Evolutionary conservation across 225 moss, liverwort and hornwort species (phyloP).

Genomic region (Ulota crispa): DNA sequence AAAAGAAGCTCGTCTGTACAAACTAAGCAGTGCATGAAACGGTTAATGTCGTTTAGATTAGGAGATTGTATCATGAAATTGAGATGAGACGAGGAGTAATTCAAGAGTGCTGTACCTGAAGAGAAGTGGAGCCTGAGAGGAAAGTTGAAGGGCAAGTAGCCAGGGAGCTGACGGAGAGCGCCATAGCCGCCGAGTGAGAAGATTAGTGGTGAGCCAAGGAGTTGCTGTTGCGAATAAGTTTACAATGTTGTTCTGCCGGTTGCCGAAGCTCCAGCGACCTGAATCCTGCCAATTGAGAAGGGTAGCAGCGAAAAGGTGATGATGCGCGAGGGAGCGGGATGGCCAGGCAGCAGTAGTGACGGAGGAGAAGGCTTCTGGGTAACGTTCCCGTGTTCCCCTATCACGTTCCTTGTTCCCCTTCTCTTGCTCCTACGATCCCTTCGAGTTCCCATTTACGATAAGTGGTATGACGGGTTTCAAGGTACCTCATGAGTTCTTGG

Average conservation of each 20-base stretch:
- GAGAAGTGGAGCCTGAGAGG: constrained; percentile 36
- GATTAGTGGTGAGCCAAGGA: not conserved
- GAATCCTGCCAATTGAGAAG: not conserved
- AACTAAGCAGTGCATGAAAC: not conserved
- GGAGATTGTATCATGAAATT: not conserved
- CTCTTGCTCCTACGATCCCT: not conserved
- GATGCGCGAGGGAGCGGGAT: not conserved
- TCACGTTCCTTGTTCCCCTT: not conserved
- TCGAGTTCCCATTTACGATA: not conserved
- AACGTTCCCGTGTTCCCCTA: constrained; percentile 24
- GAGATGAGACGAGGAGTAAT: not conserved
- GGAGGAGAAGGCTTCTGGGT: constrained; percentile 26
- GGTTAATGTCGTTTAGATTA: not conserved
- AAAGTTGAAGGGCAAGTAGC: constrained; percentile 37
- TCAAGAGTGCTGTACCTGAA: constrained; percentile 21
- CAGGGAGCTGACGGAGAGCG: constrained; percentile 39
- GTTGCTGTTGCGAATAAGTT: not conserved
- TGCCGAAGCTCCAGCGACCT: not conserved
- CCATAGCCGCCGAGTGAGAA: constrained; percentile 25
- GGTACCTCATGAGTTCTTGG: too few species aligned
- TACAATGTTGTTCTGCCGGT: not conserved
- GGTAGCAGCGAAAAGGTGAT: not conserved
- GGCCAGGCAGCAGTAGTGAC: not conserved
- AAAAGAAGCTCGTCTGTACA: not conserved
- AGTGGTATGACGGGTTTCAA: too few species aligned